phyloP scores from a whole-genome alignment of 768 basidiomycete genomes.

The Tricholoma hemisulphureum region DNA sequence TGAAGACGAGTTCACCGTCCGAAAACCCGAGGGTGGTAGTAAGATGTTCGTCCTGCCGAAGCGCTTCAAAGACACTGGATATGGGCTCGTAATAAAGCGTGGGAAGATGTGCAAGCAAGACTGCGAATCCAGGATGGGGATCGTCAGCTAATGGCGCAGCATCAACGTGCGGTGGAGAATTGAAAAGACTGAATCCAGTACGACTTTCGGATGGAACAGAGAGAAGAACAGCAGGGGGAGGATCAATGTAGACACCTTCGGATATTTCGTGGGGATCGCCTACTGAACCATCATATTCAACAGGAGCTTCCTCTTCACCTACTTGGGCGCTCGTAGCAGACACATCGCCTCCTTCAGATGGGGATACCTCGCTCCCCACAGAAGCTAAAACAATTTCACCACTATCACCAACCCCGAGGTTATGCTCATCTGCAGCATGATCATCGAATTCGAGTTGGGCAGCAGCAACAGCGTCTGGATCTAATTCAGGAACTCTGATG shows the following conservation, averaged over 20 bases:
- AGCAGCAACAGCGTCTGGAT: neutral
- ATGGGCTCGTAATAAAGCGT: constrained; percentile 79
- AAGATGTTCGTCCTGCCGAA: constrained; percentile 62
- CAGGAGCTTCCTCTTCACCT: neutral
- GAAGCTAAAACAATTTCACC: neutral
- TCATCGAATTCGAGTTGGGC: neutral
- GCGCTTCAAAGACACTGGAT: constrained; percentile 64
- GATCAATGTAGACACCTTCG: constrained; percentile 71
- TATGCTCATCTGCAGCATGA: neutral
- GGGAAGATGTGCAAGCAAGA: constrained; percentile 62
- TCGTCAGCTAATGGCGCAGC: constrained; percentile 23
- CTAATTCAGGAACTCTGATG: neutral
- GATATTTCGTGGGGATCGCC: constrained; percentile 59
- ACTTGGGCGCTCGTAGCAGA: neutral
- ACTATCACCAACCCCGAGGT: neutral
- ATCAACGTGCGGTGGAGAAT: constrained; percentile 39
- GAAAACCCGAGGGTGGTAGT: constrained; percentile 43
- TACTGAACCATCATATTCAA: constrained; percentile 10
- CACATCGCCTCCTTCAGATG: neutral
- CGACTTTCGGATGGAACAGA: constrained; percentile 39
- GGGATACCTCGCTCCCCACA: neutral
- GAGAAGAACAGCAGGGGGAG: constrained; percentile 68
- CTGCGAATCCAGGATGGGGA: constrained; percentile 23
- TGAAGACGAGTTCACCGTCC: constrained; percentile 64
- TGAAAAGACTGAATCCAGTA: constrained; percentile 51